Evolutionary conservation across 164 flowering plant species (phyloP).

Genomic region (Macadamia tetraphylla): DNA sequence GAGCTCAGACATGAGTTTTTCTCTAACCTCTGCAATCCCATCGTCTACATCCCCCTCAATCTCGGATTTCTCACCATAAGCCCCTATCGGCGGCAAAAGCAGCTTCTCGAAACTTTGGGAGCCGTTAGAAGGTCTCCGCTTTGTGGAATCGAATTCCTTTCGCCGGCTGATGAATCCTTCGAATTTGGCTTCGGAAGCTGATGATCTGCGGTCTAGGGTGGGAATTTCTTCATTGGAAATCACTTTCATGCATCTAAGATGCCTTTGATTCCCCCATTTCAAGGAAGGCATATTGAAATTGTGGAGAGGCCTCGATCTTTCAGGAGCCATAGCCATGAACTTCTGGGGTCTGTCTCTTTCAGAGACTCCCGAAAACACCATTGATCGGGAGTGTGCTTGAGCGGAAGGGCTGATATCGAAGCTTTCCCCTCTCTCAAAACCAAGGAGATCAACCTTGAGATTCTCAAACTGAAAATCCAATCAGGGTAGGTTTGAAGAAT

Average conservation of each 20-base stretch:
- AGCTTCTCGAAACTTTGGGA: slow-evolving; percentile 5
- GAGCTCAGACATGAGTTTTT: slow-evolving; percentile 53
- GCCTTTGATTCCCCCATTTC: slow-evolving; percentile 62
- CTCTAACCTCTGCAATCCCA: slow-evolving; percentile 54
- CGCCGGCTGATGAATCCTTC: background rate
- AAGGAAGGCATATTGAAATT: slow-evolving; percentile 55
- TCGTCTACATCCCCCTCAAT: slow-evolving; percentile 18
- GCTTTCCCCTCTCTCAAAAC: background rate
- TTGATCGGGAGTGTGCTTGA: slow-evolving; percentile 11
- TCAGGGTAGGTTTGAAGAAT: background rate
- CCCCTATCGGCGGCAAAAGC: slow-evolving; percentile 1
- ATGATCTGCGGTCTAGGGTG: slow-evolving; percentile 25
- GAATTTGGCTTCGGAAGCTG: slow-evolving; percentile 13
- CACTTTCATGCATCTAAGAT: slow-evolving; percentile 47
- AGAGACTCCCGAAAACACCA: slow-evolving; percentile 22
- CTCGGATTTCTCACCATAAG: slow-evolving; percentile 1
- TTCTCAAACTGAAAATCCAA: background rate
- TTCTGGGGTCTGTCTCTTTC: slow-evolving; percentile 7
- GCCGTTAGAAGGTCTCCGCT: slow-evolving; percentile 3
- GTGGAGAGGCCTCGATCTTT: slow-evolving; percentile 60
- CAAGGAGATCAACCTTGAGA: background rate
- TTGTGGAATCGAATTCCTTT: slow-evolving; percentile 9
- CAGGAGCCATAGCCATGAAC: slow-evolving; percentile 30
- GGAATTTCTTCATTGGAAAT: slow-evolving; percentile 12
- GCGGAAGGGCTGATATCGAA: background rate